Conservation (phyloP, 441 rosid genomes). For the Pelargonium citronellum region DNA sequence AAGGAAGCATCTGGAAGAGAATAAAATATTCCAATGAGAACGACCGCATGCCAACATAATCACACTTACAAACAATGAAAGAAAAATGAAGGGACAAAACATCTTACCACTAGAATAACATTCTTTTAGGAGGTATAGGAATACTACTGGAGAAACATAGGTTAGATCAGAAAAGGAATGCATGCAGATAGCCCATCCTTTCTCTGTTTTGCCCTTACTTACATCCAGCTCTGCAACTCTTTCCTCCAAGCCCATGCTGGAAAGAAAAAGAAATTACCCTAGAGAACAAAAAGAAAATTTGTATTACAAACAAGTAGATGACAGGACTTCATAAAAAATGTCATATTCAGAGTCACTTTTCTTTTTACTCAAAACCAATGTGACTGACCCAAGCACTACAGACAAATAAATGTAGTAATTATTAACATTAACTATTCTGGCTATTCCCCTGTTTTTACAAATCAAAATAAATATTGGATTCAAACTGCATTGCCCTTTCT, state of each 20-base stretch:
- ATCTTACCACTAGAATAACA: slow-evolving; percentile 65
- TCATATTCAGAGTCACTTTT: no score
- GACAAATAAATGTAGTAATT: no score
- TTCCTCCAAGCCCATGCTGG: slow-evolving; percentile 43
- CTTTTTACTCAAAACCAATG: no score
- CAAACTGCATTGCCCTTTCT: no score
- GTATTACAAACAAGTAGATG: neutral
- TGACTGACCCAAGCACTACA: no score
- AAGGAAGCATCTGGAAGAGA: no score
- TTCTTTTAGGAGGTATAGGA: slow-evolving; percentile 78
- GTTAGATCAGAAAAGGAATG: slow-evolving; percentile 68
- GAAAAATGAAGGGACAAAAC: slow-evolving; percentile 11
- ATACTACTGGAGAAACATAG: slow-evolving; percentile 60
- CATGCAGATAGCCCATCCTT: slow-evolving; percentile 33
- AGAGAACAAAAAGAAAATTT: slow-evolving; percentile 15
- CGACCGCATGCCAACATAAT: neutral
- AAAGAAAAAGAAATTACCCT: slow-evolving; percentile 19
- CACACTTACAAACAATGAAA: neutral
- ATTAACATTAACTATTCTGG: no score
- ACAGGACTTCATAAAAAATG: neutral
- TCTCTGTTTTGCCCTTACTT: slow-evolving; percentile 19
- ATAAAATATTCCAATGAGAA: neutral
- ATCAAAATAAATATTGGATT: no score
- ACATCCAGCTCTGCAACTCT: slow-evolving; percentile 16
- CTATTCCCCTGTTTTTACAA: no score